Base-by-base conservation (phyloP, 805 yeast genomes). In the Pichia membranifaciens region DNA sequence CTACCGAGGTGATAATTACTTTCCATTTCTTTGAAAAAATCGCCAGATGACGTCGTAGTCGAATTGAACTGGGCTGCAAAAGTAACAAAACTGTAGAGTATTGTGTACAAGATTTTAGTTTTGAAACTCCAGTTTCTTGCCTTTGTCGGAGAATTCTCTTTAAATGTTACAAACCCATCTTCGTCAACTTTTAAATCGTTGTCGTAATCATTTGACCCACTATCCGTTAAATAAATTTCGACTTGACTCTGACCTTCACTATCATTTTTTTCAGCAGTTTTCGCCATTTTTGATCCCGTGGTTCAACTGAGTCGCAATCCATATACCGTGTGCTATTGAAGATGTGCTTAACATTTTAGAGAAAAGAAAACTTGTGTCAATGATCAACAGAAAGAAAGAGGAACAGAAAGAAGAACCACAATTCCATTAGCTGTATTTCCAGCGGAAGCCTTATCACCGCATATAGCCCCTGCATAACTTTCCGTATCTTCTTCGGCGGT, bases 11-110 rank as follows among this genome's bases (percentile, higher is more conserved):
- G 72, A 64, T 63, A 78, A 10, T 52, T 44, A 7, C 43, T 18
- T 17, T 53, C 20, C 49, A 58, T 47, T 31, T 50, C 32, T 10
- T 49, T 62, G 43, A 53, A 62, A 45, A 51, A 68, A 50, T 56
- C 62, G 55, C 58, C 71, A 50, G 67, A 68, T 50, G 79, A 69
- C 59, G 69, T 59, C 4, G 69, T 71, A 3, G 84, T 75, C 7
- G 82, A 75, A 35, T 78, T 75, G 55, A 72, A 59, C 39, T 76
- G 77, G 6, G 76, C 74, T 2, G 72, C 66, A 51, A 69, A 67
- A 0, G 76, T 72, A 22, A 65, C 62, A 35, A 67, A 47, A 3
- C 70, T 74, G 49, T 61, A 74, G 22, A 67, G 45, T 7, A 67
- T 50, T 0, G 78, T 73, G 39, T 74, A 74, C 18, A 52, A 23